Evolutionary conservation across 2,329 filamentous ascomycete genomes (phyloP).

Genomic region (Fusarium temperatum): DNA sequence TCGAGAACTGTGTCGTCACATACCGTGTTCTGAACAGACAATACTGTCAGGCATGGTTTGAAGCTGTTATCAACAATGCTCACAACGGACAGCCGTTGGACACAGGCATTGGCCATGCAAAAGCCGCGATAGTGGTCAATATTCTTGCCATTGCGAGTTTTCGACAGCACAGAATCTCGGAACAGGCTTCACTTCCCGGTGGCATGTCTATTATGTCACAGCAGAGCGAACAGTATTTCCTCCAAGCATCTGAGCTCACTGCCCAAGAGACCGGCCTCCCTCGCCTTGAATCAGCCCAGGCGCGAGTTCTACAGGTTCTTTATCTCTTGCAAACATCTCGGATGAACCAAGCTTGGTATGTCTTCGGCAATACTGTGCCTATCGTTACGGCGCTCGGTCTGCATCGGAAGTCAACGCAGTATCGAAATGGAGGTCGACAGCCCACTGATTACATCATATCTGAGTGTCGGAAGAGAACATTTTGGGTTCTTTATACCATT

Average conservation of each 20-base stretch:
- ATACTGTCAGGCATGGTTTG: slow-evolving; percentile 59
- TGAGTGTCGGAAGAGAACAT: slow-evolving; percentile 65
- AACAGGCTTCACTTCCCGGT: neutral
- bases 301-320: slow-evolving; percentile 64
- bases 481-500: slow-evolving; percentile 70
- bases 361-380: slow-evolving; percentile 66
- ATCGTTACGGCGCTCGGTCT: slow-evolving; percentile 57
- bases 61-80: slow-evolving; percentile 51
- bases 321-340: slow-evolving; percentile 67
- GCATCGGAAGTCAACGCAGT: slow-evolving; percentile 39
- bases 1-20: slow-evolving; percentile 68
- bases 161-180: slow-evolving; percentile 28
- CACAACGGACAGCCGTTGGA: slow-evolving; percentile 49
- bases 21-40: slow-evolving; percentile 67
- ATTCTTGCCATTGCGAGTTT: slow-evolving; percentile 56
- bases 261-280: slow-evolving; percentile 62
- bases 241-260: slow-evolving; percentile 51
- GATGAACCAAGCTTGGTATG: slow-evolving; percentile 69
- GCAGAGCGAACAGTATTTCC: slow-evolving; percentile 52
- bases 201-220: neutral
- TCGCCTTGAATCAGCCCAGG: slow-evolving; percentile 65
- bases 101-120: slow-evolving; percentile 52
- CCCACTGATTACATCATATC: slow-evolving; percentile 53
- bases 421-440: slow-evolving; percentile 24
- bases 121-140: slow-evolving; percentile 58